Percentiles rank a stretch among this genome's conserved stretches.
These are phyloP conservation scores for Myxozyma udenii DNA, from an alignment of 805 yeast genomes.

Conservation along the genomic window DNA sequence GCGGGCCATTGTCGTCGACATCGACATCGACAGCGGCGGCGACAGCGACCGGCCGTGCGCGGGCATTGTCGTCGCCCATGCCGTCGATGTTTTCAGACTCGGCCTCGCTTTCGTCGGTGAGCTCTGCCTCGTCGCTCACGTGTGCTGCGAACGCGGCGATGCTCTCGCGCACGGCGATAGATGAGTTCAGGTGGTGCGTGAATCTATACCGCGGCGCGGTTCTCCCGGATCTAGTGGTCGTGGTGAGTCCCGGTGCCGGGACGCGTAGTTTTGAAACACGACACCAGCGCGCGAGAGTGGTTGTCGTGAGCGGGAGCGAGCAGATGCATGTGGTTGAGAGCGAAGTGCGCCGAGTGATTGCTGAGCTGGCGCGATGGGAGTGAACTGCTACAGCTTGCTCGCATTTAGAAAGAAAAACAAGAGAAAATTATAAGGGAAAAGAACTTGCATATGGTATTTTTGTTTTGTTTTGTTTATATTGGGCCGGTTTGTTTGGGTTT, in stretches of 20 bases:
- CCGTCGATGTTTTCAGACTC: background rate
- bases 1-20: background rate
- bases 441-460: no score
- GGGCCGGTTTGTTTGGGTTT: no score
- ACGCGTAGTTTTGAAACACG: constrained; percentile 3
- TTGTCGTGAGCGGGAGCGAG: constrained; percentile 17
- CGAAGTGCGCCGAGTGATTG: constrained; percentile 7
- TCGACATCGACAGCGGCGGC: background rate
- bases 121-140: background rate
- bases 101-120: background rate
- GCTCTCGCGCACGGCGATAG: background rate
- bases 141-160: background rate
- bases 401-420: no score
- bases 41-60: background rate
- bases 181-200: constrained; percentile 21
- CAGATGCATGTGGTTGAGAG: constrained; percentile 13
- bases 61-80: background rate
- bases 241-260: no score
- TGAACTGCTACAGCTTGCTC: no score
- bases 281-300: background rate
- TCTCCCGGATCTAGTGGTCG: constrained; percentile 19
- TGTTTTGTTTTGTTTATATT: no score
- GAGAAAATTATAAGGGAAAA: no score
- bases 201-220: constrained; percentile 18
- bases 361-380: constrained; percentile 6